Evolutionary conservation across 441 rosid species (phyloP).

Genomic region (Populus hybrid): DNA sequence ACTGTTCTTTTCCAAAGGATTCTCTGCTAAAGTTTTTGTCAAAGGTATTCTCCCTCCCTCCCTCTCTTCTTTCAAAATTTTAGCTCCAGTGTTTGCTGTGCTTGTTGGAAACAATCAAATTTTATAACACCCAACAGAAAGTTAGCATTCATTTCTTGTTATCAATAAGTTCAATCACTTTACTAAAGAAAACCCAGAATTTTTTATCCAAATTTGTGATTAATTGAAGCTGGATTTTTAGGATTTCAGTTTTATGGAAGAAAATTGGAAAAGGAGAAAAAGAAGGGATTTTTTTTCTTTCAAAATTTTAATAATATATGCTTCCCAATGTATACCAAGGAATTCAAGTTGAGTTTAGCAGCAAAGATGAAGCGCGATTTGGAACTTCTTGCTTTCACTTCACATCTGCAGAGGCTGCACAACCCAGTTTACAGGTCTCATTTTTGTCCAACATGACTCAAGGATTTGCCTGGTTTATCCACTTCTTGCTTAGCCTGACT

Average conservation of each 20-base stretch:
- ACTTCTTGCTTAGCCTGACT: no score
- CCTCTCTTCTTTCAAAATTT: neutral
- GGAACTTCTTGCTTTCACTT: neutral
- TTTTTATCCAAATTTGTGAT: neutral
- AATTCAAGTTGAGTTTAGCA: no score
- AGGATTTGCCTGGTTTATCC: no score
- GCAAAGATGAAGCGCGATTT: neutral
- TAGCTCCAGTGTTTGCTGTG: neutral
- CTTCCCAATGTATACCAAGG: neutral
- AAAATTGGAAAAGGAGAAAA: neutral
- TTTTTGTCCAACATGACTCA: neutral
- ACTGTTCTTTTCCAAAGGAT: constrained; percentile 27
- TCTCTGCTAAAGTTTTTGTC: constrained; percentile 36
- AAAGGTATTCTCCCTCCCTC: constrained; percentile 26
- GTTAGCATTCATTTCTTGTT: neutral
- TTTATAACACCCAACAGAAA: neutral
- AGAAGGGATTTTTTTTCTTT: no score
- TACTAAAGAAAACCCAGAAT: neutral
- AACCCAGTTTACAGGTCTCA: neutral
- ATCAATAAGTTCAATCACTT: neutral
- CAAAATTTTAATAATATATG: no score
- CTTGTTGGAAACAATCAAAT: neutral
- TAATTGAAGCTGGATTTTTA: neutral
- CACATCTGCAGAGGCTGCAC: neutral
- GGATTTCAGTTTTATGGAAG: neutral